Evolutionary conservation across 2,329 filamentous ascomycete species (phyloP).

Genomic region (Celoporthe dispersa): DNA sequence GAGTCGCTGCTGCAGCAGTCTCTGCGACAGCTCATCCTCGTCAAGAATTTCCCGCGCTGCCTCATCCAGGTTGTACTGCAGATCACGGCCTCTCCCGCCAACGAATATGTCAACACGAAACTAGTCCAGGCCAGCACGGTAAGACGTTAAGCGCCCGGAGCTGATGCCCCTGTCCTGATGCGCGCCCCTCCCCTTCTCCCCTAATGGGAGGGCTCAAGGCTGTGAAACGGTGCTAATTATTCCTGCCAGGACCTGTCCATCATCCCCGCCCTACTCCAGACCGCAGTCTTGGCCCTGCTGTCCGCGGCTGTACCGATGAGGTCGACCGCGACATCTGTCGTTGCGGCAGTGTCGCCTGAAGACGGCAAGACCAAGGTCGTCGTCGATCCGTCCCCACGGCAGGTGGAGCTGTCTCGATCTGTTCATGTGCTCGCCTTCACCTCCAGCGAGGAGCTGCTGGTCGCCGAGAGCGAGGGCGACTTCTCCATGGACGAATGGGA

Average conservation of each 20-base stretch:
- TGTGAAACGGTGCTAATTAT: conserved; percentile 32
- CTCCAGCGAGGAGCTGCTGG: conserved; percentile 71
- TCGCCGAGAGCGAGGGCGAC: conserved; percentile 80
- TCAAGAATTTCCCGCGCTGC: conserved; percentile 75
- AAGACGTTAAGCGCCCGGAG: conserved; percentile 37
- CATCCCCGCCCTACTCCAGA: conserved; percentile 81
- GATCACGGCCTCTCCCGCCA: conserved; percentile 69
- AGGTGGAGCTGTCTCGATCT: conserved; percentile 68
- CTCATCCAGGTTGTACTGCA: conserved; percentile 85
- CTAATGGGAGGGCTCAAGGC: conserved; percentile 1
- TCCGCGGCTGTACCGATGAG: conserved; percentile 82
- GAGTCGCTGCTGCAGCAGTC: conserved; percentile 76
- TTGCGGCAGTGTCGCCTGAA: conserved; percentile 58
- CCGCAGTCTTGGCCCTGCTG: conserved; percentile 76
- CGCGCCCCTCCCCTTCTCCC: background rate
- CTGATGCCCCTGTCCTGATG: conserved; percentile 4
- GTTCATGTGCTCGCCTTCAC: conserved; percentile 85
- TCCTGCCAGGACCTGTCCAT: conserved; percentile 70
- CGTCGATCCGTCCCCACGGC: conserved; percentile 64
- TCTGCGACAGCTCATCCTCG: conserved; percentile 73
- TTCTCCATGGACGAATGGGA: conserved; percentile 82
- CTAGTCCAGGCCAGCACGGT: conserved; percentile 65
- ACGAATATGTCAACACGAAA: conserved; percentile 66
- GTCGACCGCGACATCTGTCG: conserved; percentile 67
- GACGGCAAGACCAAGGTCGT: conserved; percentile 48